Conservation (phyloP, 2,329 filamentous ascomycete genomes). For the Madurella fahalii region DNA sequence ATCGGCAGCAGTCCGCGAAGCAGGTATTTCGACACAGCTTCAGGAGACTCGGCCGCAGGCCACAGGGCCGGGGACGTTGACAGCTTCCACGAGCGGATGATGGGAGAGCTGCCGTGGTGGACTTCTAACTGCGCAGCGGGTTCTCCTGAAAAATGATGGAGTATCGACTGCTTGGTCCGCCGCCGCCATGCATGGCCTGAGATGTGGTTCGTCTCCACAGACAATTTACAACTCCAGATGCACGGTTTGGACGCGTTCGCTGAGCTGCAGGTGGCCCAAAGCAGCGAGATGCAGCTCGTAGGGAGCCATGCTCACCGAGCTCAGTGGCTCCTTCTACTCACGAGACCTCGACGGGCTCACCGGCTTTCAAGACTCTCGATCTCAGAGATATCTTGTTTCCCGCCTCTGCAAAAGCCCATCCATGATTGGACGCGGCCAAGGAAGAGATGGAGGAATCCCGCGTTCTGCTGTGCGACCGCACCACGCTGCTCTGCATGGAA, state of each 20-base stretch:
- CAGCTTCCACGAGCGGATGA: too few species aligned
- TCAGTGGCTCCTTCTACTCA: slow-evolving; percentile 18
- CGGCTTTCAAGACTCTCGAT: slow-evolving; percentile 5
- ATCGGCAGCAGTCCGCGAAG: too few species aligned
- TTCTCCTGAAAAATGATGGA: too few species aligned
- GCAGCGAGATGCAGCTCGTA: slow-evolving; percentile 23
- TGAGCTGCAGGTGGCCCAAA: slow-evolving; percentile 27
- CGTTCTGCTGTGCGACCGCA: slow-evolving; percentile 23
- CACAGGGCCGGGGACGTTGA: too few species aligned
- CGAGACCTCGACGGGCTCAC: slow-evolving; percentile 15
- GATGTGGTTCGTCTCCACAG: slow-evolving; percentile 13
- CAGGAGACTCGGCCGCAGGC: too few species aligned
- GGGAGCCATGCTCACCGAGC: slow-evolving; percentile 20
- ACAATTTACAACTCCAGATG: slow-evolving; percentile 17
- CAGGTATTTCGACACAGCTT: too few species aligned
- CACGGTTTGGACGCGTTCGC: slow-evolving; percentile 20
- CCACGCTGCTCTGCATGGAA: slow-evolving; percentile 1
- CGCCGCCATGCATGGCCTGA: slow-evolving; percentile 17
- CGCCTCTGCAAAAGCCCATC: slow-evolving; percentile 4
- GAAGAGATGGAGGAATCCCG: slow-evolving; percentile 15
- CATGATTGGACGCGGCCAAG: not conserved
- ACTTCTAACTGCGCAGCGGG: too few species aligned
- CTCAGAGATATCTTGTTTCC: not conserved
- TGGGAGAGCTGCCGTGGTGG: too few species aligned
- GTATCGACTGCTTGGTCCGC: slow-evolving; percentile 6